Conservation (phyloP, 306 rosid genomes). For the Hylodesmum podocarpum region DNA sequence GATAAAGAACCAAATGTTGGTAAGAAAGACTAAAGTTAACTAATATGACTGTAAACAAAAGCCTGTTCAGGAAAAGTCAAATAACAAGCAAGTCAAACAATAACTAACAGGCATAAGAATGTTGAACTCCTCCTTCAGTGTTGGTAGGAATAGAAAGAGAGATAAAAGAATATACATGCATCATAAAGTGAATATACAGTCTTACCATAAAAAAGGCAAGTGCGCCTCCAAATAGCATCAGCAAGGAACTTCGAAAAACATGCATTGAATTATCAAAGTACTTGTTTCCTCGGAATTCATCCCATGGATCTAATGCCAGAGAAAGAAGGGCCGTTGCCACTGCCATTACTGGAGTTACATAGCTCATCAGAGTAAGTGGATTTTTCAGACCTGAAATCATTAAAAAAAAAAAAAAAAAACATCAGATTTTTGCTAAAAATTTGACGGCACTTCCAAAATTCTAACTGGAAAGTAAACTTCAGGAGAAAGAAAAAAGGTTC, state of each 20-base stretch:
- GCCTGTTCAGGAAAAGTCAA: neutral
- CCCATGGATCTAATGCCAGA: slow-evolving; percentile 87
- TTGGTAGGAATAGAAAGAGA: neutral
- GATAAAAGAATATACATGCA: neutral
- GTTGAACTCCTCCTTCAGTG: neutral
- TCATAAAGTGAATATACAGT: slow-evolving; percentile 14
- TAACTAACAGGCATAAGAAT: neutral
- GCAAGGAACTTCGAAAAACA: slow-evolving; percentile 70
- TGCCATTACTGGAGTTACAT: slow-evolving; percentile 93
- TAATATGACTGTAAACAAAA: slow-evolving; percentile 17
- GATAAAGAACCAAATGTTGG: slow-evolving; percentile 20
- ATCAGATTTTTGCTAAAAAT: slow-evolving; percentile 14
- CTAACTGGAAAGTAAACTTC: neutral
- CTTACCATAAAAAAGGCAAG: slow-evolving; percentile 95
- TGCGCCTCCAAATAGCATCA: slow-evolving; percentile 88
- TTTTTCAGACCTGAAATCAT: slow-evolving; percentile 80
- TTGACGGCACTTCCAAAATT: slow-evolving; percentile 1
- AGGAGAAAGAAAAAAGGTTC: neutral
- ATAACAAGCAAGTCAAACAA: slow-evolving; percentile 7
- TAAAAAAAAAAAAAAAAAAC: slow-evolving; percentile 19
- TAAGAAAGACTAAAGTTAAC: neutral
- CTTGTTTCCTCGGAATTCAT: slow-evolving; percentile 56
- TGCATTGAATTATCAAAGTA: slow-evolving; percentile 81
- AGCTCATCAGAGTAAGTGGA: slow-evolving; percentile 93
- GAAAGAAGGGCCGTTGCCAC: slow-evolving; percentile 73